Base-by-base conservation (phyloP, 805 yeast genomes). In the Nematodospora valgi region DNA sequence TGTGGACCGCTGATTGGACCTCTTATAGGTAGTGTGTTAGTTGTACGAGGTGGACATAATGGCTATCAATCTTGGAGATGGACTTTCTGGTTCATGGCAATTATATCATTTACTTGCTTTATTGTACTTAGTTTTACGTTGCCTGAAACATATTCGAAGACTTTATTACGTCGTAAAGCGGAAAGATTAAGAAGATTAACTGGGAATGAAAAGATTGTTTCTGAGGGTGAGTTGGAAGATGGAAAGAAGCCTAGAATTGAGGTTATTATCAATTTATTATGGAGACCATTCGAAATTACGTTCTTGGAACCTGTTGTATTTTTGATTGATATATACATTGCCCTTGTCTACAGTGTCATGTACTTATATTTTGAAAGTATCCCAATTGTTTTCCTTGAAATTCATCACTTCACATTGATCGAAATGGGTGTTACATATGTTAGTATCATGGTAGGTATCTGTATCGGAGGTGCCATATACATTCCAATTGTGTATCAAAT, bases 311-410 rank as follows among this genome's bases (percentile, higher is more conserved):
- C 84, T 0, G 74, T 74, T 17, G 70, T 78, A n/a, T 38, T 78
- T 13, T 59, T 76, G 20, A 68, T 77, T 39, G 68, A 78, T 47
- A 14, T 70, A 18, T 77, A 76, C 50, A 58, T 72, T 43, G 75
- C 79, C 0, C 46, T 78, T 33, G 59, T 68, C 5, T 79, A 78
- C 51, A 73, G 80, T 19, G 53, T 70, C 20, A 44, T 74, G 41
- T 80, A 76, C 51, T 51, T 76, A 15, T 78, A 74, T 63, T 75
- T 78, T 46, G 84, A 80, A 53, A 78, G 76, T 4, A 76, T 75
- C 56, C 85, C 86, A 7, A 59, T 78, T 23, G 77, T 74, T 2
- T 80, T 70, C 32, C 14, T 27, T 15, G 72, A 64, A 2, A 47
- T 62, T 15, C 63, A 74, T 43, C 48, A 62, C 21, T 79, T 79